A percentile compares a stretch with the other conserved stretches of the same genome.
These are phyloP conservation scores for Aphanomyces cochlioides DNA, from an alignment of 352 stramenopile species.

Conservation along the genomic window DNA sequence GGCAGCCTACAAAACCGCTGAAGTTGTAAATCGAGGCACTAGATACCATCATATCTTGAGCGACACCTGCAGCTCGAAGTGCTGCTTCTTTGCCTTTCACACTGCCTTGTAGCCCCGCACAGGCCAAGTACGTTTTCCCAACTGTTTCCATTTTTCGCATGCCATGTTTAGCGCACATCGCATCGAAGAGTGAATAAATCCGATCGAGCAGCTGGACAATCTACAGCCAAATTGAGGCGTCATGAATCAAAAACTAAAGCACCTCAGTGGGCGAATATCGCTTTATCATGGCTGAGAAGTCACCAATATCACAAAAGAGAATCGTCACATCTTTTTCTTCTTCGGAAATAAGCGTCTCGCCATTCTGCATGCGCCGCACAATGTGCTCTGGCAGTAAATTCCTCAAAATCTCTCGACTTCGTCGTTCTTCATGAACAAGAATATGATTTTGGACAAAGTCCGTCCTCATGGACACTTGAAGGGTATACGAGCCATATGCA, in stretches of 20 bases:
- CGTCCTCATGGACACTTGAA: constrained; percentile 76
- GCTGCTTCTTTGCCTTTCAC: constrained; percentile 67
- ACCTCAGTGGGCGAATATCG: constrained; percentile 70
- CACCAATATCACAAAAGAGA: constrained; percentile 80
- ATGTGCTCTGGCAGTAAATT: constrained; percentile 85
- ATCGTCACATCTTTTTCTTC: constrained; percentile 86
- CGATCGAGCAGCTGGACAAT: constrained; percentile 75
- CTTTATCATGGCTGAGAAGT: constrained; percentile 77
- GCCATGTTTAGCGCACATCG: constrained; percentile 86
- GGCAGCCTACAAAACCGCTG: constrained; percentile 12
- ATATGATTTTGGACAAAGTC: constrained; percentile 81
- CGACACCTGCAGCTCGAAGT: constrained; percentile 68
- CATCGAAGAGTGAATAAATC: constrained; percentile 90
- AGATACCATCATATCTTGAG: constrained; percentile 63
- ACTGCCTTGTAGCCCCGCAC: constrained; percentile 78
- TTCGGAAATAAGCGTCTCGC: constrained; percentile 76
- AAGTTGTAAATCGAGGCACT: too few relatives aligned
- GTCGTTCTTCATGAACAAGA: constrained; percentile 68
- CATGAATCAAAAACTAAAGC: constrained; percentile 37
- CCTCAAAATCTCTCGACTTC: constrained; percentile 78
- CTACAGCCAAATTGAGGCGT: constrained; percentile 28
- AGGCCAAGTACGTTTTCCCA: constrained; percentile 90
- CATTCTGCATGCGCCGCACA: constrained; percentile 78
- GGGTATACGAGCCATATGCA: constrained; percentile 70
- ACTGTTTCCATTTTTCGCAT: constrained; percentile 93